Evolutionary conservation across 345 rosid genomes (phyloP).

Genomic region (Acer yangbiense): DNA sequence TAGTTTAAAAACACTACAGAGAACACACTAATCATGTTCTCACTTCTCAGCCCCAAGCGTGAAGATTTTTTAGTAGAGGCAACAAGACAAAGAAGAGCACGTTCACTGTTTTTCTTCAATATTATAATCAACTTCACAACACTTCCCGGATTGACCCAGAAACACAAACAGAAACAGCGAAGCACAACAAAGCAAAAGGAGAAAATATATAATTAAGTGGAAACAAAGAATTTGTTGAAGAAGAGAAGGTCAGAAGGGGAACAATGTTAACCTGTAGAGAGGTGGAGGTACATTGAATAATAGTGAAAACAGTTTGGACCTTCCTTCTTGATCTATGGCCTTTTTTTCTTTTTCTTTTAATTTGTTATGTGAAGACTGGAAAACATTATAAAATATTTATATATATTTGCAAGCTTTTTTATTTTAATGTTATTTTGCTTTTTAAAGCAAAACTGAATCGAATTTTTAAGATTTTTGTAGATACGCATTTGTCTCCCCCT

Average conservation of each 20-base stretch:
- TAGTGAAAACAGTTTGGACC: slow-evolving; percentile 1
- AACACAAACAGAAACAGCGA: slow-evolving; percentile 33
- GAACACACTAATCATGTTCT: slow-evolving; percentile 56
- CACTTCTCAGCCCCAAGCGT: slow-evolving; percentile 50
- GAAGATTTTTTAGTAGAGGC: slow-evolving; percentile 42
- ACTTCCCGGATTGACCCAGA: slow-evolving; percentile 30
- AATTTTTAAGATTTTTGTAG: slow-evolving; percentile 77
- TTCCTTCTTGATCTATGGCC: slow-evolving; percentile 15
- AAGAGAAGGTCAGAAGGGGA: neutral
- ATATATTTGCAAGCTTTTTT: slow-evolving; percentile 12
- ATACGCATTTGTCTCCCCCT: slow-evolving; percentile 57
- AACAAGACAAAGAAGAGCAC: slow-evolving; percentile 50
- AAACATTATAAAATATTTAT: neutral
- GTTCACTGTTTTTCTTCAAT: slow-evolving; percentile 46
- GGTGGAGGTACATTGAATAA: slow-evolving; percentile 35
- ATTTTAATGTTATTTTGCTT: slow-evolving; percentile 36
- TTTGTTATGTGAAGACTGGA: neutral
- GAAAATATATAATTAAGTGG: neutral
- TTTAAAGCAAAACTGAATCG: slow-evolving; percentile 63
- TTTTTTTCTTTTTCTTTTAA: neutral
- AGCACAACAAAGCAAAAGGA: slow-evolving; percentile 45
- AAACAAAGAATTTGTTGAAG: slow-evolving; percentile 4
- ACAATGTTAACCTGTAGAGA: slow-evolving; percentile 30
- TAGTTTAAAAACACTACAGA: slow-evolving; percentile 27
- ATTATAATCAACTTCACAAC: slow-evolving; percentile 17